A percentile compares a stretch with the other conserved stretches of the same genome.
These are phyloP conservation scores for Penicillium samsonianum DNA, from an alignment of 495 filamentous ascomycete genomes.

Conservation along the genomic window DNA sequence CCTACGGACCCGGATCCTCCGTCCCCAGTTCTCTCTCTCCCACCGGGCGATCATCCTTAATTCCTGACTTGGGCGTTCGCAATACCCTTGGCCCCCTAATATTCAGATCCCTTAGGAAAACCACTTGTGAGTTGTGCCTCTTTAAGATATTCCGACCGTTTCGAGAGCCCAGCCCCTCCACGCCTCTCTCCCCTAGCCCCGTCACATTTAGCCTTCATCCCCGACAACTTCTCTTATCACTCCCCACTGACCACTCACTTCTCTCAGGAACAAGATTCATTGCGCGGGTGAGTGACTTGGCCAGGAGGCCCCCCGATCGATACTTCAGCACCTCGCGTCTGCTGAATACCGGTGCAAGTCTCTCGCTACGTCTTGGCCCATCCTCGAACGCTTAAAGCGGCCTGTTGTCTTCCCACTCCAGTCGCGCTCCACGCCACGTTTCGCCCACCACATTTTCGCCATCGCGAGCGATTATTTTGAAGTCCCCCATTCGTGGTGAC, in stretches of 20 bases:
- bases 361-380: conserved; percentile 44
- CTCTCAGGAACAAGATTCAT: conserved; percentile 27
- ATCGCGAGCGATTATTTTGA: conserved; percentile 20
- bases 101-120: conserved; percentile 4
- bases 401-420: conserved; percentile 33
- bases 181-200: conserved; percentile 27
- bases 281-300: conserved; percentile 33
- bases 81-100: conserved; percentile 26
- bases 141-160: conserved; percentile 5
- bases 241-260: conserved; percentile 13
- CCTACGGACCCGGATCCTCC: conserved; percentile 35
- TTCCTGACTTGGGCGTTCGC: conserved; percentile 34
- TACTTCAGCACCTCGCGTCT: conserved; percentile 36
- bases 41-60: conserved; percentile 36
- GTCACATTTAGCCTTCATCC: conserved; percentile 14
- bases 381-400: conserved; percentile 47
- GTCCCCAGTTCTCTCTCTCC: conserved; percentile 37
- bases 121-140: conserved; percentile 18
- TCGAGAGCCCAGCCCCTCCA: conserved; percentile 40
- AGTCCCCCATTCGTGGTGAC: conserved; percentile 38
- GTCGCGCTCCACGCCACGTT: conserved; percentile 38
- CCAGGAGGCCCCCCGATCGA: conserved; percentile 31
- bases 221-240: conserved; percentile 24
- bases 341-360: conserved; percentile 22
- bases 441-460: conserved; percentile 21